Evolutionary conservation across 2,329 filamentous ascomycete species (phyloP).

Genomic region (Penicillium sp.): DNA sequence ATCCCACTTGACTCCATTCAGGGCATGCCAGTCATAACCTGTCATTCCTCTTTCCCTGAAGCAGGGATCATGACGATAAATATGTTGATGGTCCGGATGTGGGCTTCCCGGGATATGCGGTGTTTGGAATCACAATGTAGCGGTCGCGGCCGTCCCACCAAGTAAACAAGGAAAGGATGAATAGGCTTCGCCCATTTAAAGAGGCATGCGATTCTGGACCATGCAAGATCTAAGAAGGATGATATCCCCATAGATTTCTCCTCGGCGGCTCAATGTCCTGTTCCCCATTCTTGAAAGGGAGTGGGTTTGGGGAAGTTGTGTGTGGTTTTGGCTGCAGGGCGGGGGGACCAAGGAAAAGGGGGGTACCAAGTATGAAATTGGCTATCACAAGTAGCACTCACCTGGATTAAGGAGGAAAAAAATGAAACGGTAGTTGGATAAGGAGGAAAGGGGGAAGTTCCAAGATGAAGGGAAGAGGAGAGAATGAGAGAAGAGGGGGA

Average conservation of each 20-base stretch:
- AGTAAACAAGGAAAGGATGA: conserved; percentile 20
- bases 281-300: background rate
- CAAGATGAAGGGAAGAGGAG: conserved; percentile 18
- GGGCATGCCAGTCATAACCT: conserved; percentile 1
- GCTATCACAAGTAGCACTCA: conserved; percentile 20
- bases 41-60: background rate
- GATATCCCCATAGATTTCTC: background rate
- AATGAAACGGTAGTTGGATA: conserved; percentile 15
- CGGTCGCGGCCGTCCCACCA: conserved; percentile 25
- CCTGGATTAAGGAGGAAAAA: conserved; percentile 23
- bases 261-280: conserved; percentile 8
- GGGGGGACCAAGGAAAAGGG: conserved; percentile 6
- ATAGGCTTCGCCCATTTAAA: background rate
- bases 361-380: conserved; percentile 7
- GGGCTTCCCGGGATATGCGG: conserved; percentile 7
- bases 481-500: conserved; percentile 20
- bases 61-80: conserved; percentile 15
- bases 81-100: conserved; percentile 7
- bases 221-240: background rate
- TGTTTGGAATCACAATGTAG: conserved; percentile 18
- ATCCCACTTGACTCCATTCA: conserved; percentile 4
- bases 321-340: conserved; percentile 17
- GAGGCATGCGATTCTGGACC: conserved; percentile 4
- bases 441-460: conserved; percentile 15
- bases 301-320: conserved; percentile 8